Evolutionary conservation across 2,329 filamentous ascomycete species (phyloP).

Genomic region (Phoma sp.): DNA sequence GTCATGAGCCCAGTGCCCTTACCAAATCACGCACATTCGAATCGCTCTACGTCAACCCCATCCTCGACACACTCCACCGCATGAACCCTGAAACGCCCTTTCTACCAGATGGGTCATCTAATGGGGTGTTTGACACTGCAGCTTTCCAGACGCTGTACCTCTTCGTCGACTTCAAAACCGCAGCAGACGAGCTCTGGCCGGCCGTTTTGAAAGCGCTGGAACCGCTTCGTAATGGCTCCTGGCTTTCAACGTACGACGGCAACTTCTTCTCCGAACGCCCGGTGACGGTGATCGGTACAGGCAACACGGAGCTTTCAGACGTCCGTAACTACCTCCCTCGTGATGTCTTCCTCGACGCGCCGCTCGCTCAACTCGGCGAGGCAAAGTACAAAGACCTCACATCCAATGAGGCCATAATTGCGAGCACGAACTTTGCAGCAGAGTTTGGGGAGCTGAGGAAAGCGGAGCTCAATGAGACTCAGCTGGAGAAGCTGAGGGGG

Average conservation of each 20-base stretch:
- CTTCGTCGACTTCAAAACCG: conserved; percentile 70
- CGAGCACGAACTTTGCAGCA: conserved; percentile 59
- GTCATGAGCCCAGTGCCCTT: conserved; percentile 63
- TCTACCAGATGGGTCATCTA: conserved; percentile 55
- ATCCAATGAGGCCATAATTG: conserved; percentile 60
- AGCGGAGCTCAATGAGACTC: conserved; percentile 53
- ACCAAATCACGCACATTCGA: conserved; percentile 62
- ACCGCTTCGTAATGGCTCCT: conserved; percentile 62
- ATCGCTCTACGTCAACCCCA: conserved; percentile 66
- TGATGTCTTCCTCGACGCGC: conserved; percentile 68
- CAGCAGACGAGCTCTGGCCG: conserved; percentile 63
- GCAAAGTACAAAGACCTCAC: conserved; percentile 56
- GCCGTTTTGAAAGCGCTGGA: conserved; percentile 63
- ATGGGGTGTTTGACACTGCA: conserved; percentile 69
- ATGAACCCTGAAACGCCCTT: conserved; percentile 65
- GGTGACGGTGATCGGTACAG: conserved; percentile 69
- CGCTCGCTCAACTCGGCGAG: conserved; percentile 55
- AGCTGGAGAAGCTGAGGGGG: conserved; percentile 58
- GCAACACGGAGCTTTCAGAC: conserved; percentile 54
- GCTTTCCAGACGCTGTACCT: conserved; percentile 67
- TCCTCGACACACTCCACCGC: conserved; percentile 62
- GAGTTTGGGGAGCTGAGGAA: conserved; percentile 51
- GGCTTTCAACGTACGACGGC: conserved; percentile 62
- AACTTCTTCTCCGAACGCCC: conserved; percentile 56
- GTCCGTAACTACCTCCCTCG: conserved; percentile 49